A percentile compares a stretch with the other conserved stretches of the same genome.
phyloP scores from a whole-genome alignment of 805 yeast genomes.

The Yarrowia sp. region DNA sequence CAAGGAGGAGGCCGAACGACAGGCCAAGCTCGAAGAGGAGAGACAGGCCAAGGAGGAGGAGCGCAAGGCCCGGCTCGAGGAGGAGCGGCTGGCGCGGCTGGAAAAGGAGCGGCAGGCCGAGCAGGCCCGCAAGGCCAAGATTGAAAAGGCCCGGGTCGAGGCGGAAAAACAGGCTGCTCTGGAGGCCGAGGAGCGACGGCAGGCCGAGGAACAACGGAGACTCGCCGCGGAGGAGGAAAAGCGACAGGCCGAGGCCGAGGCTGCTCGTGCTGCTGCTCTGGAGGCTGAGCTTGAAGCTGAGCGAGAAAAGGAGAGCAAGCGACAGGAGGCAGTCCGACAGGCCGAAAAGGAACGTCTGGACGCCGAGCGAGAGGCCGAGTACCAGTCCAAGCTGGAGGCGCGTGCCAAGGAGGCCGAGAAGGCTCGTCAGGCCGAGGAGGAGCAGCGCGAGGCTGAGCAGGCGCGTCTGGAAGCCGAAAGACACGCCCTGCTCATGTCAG shows the following conservation, averaged over 20 bases:
- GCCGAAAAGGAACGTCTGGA: slow-evolving; percentile 18
- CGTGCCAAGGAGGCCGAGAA: slow-evolving; percentile 30
- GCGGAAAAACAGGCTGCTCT: slow-evolving; percentile 10
- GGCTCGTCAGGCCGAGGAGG: slow-evolving; percentile 29
- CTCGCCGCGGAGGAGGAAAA: not conserved
- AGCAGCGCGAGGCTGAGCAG: slow-evolving; percentile 15
- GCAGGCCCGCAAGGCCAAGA: slow-evolving; percentile 11
- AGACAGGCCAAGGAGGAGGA: slow-evolving; percentile 15
- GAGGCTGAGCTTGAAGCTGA: slow-evolving; percentile 25
- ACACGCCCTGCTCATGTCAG: slow-evolving; percentile 27
- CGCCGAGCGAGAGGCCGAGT: slow-evolving; percentile 28
- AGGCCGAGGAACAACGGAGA: not conserved
- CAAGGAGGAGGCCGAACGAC: not conserved
- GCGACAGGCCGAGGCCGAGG: slow-evolving; percentile 3
- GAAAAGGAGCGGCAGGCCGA: slow-evolving; percentile 14
- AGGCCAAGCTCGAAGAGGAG: slow-evolving; percentile 8
- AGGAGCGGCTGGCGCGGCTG: not conserved
- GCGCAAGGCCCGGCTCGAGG: not conserved
- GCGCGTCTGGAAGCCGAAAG: slow-evolving; percentile 25
- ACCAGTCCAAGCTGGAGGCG: slow-evolving; percentile 25
- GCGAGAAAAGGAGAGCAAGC: not conserved
- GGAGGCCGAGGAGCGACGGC: not conserved
- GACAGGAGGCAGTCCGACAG: slow-evolving; percentile 6
- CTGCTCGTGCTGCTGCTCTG: not conserved
- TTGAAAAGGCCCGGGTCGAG: slow-evolving; percentile 2